Conservation (phyloP, 2,329 filamentous ascomycete genomes). For the Stagonosporopsis chrysanthemi region DNA sequence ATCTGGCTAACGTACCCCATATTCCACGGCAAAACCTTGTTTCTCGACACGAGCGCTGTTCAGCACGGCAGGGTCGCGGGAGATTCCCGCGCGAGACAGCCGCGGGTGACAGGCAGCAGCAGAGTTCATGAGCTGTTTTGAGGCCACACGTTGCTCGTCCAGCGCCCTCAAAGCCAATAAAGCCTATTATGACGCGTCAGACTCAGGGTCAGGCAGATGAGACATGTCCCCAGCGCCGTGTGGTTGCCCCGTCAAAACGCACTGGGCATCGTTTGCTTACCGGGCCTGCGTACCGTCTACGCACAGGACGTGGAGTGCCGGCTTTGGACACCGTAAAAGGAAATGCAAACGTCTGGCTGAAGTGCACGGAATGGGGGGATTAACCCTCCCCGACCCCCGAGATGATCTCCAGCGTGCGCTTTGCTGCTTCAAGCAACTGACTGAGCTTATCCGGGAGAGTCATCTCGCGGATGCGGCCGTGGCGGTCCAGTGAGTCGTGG, state of each 20-base stretch:
- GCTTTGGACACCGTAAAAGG: constrained; percentile 12
- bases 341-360: constrained; percentile 19
- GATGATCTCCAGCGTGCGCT: constrained; percentile 17
- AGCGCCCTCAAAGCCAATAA: constrained; percentile 7
- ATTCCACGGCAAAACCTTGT: constrained; percentile 33
- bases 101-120: constrained; percentile 10
- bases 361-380: constrained; percentile 14
- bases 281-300: constrained; percentile 9
- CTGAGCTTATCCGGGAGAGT: constrained; percentile 5
- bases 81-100: constrained; percentile 8
- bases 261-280: constrained; percentile 3
- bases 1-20: constrained; percentile 47
- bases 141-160: constrained; percentile 19
- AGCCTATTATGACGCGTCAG: constrained; percentile 4
- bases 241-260: constrained; percentile 10
- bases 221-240: constrained; percentile 15
- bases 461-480: constrained; percentile 22
- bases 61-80: constrained; percentile 13
- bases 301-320: constrained; percentile 7
- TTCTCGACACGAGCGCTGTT: constrained; percentile 17
- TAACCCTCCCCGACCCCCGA: constrained; percentile 13
- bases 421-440: constrained; percentile 10
- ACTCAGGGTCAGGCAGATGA: constrained; percentile 12
- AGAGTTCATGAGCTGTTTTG: constrained; percentile 32
- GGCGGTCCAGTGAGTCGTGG: constrained; percentile 14